Evolutionary conservation across 2,329 filamentous ascomycete genomes (phyloP).

Genomic region (Penicillium sp.): DNA sequence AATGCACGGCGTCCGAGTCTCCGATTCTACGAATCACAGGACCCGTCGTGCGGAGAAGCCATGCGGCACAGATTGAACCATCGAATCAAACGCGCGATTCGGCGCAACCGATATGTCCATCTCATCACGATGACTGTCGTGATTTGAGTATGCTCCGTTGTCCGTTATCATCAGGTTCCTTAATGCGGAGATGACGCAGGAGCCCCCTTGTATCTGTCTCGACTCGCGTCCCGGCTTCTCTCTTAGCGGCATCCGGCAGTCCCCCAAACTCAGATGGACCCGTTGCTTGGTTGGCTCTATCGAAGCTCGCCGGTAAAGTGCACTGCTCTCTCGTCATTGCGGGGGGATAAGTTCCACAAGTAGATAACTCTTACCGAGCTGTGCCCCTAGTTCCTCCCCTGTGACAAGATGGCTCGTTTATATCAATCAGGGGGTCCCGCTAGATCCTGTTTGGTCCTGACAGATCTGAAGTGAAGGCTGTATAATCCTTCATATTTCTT

Average conservation of each 20-base stretch:
- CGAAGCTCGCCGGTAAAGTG: not conserved
- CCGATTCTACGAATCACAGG: conserved; percentile 18
- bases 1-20: conserved; percentile 6
- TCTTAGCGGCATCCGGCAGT: conserved; percentile 8
- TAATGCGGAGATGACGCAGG: conserved; percentile 4
- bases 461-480: not conserved
- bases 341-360: conserved; percentile 6
- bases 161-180: conserved; percentile 1
- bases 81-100: not conserved
- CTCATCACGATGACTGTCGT: not conserved
- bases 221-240: not conserved
- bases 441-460: not conserved
- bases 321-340: conserved; percentile 4
- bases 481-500: not conserved
- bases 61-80: not conserved
- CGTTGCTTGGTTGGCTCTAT: not conserved
- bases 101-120: not conserved
- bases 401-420: conserved; percentile 5
- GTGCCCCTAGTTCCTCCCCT: not conserved
- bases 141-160: not conserved
- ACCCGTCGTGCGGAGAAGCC: conserved; percentile 11
- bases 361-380: conserved; percentile 14
- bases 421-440: not conserved
- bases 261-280: not conserved
- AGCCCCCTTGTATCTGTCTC: not conserved